Conservation (phyloP, 768 basidiomycete genomes). For the Collybiopsis luxurians region DNA sequence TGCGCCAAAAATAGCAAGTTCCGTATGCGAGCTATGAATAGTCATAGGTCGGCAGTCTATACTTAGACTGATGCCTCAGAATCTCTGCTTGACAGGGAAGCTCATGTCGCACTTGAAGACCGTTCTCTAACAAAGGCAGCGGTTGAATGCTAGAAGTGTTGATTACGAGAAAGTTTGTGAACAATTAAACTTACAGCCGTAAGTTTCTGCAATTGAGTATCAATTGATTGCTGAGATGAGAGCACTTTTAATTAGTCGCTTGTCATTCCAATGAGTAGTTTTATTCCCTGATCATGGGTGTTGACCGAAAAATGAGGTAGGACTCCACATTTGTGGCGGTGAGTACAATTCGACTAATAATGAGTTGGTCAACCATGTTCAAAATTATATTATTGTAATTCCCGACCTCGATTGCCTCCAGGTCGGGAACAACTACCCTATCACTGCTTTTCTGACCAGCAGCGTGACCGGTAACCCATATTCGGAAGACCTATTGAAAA, state of each 20-base stretch:
- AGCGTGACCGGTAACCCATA: constrained; percentile 25
- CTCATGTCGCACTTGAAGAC: constrained; percentile 23
- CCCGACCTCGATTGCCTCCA: constrained; percentile 31
- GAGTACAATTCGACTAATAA: too few species aligned
- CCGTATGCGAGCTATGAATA: too few species aligned
- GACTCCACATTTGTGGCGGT: too few species aligned
- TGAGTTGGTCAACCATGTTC: constrained; percentile 33
- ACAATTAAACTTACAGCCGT: constrained; percentile 11
- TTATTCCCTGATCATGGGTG: constrained; percentile 29
- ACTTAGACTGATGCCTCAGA: too few species aligned
- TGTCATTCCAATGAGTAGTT: neutral
- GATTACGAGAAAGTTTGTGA: constrained; percentile 10
- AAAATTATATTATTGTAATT: constrained; percentile 35
- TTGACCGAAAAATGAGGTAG: constrained; percentile 27
- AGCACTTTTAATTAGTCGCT: too few species aligned
- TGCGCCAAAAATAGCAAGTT: too few species aligned
- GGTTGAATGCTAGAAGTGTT: constrained; percentile 6
- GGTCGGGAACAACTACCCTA: constrained; percentile 26
- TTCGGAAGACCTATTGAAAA: constrained; percentile 18
- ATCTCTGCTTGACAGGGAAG: too few species aligned
- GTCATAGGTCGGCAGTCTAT: too few species aligned
- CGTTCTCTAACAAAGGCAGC: constrained; percentile 26
- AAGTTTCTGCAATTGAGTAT: constrained; percentile 16
- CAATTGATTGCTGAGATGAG: too few species aligned
- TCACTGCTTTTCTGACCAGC: constrained; percentile 23